phyloP scores from a whole-genome alignment of 345 rosid genomes.

The Streptanthus diversifolius region DNA sequence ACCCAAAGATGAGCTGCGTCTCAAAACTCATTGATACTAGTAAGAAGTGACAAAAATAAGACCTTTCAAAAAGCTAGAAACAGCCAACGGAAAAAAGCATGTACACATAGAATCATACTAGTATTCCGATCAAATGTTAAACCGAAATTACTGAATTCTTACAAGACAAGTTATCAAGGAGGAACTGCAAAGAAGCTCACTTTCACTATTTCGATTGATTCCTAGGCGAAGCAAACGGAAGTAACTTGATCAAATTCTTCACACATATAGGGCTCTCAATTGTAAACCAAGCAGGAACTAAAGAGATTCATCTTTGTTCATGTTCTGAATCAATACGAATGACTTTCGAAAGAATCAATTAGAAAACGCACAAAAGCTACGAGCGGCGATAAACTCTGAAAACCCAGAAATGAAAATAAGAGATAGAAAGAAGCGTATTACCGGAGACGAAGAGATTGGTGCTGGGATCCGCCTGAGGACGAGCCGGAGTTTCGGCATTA shows the following conservation, averaged over 20 bases:
- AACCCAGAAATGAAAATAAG: not conserved
- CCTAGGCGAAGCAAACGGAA: not conserved
- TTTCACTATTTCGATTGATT: not conserved
- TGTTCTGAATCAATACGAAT: not conserved
- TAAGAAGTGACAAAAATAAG: not conserved
- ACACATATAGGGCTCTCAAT: not conserved
- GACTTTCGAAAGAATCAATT: not conserved
- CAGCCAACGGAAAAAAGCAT: not conserved
- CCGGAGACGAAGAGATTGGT: conserved; percentile 79
- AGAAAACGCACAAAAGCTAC: not conserved
- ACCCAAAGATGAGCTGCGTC: not conserved
- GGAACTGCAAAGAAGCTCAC: not conserved
- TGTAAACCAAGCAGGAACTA: not conserved
- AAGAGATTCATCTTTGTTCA: not conserved
- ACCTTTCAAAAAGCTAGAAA: not conserved
- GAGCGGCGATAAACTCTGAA: not conserved
- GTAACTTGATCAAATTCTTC: not conserved
- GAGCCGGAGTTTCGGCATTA: conserved; percentile 39
- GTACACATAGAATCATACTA: not conserved
- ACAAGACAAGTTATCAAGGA: not conserved
- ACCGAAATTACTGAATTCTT: not conserved
- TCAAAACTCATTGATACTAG: not conserved
- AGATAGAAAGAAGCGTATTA: not conserved
- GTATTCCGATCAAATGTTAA: not conserved
- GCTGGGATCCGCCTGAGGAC: conserved; percentile 69